Base-by-base conservation (phyloP, 1,284 basidiomycete genomes). In the Cryptococcus sp. region DNA sequence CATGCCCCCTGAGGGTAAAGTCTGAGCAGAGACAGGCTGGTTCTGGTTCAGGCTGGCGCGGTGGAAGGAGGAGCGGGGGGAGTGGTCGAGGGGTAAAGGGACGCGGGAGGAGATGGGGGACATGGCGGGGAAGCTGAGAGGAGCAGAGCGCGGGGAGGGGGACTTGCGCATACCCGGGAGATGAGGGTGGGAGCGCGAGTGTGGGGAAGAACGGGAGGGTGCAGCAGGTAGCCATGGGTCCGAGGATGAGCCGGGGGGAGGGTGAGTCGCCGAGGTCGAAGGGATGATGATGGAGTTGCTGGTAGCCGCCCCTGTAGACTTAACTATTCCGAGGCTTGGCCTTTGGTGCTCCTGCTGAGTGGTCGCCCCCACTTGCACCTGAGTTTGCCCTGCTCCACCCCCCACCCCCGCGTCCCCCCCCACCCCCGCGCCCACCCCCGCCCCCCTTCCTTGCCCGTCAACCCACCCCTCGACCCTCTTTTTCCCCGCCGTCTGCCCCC, bases 361-460 rank as follows among this genome's bases (percentile, higher is more conserved):
- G 38, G 45, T 64, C 55, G 45, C 43, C n/a, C 21, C 39, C 23
- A 28, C 43, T 18, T 37, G 44, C 53, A 53, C 35, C 56, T 59
- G 38, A 28, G 43, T 52, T 20, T 35, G 4, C 5, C 36, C 6
- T 36, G 5, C 20, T 4, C n/a, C 13, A 16, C 16, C 16, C 12
- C 16, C 16, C 39, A 24, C 49, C 62, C 54, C 52, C 37, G 4
- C 39, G 52, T 16, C 46, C 55, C 33, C 44, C 51, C 16, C 64
- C 64, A 20, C 56, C 59, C 43, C 63, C 65, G 2, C 65, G 48
- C 59, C 59, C 57, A 8, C 57, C 57, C 52, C 56, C 50, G 1
- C 50, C 21, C 62, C 61, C 43, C 58, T 57, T 21, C 61, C 28
- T 61, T 33, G 53, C 70, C 70, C 71, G 71, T 36, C 28, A 33